Base-by-base conservation (phyloP, 306 rosid species). In the Dryas alaskensis region DNA sequence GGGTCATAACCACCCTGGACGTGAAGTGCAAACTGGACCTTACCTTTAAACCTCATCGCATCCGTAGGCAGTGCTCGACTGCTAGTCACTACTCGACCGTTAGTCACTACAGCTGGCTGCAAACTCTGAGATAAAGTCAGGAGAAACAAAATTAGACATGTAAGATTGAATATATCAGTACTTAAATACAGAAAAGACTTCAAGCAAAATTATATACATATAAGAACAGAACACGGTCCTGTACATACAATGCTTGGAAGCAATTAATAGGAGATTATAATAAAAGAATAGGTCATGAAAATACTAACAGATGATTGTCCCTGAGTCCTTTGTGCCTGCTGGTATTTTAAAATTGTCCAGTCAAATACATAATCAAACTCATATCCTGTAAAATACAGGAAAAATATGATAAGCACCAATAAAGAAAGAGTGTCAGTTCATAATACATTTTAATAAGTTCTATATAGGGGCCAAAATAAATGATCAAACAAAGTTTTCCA, bases 321-420 rank as follows among this genome's bases (percentile, higher is more conserved):
- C 25, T 59, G 76, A 47, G 5, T 37, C 67, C 76, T 72, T 48
- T 72, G 76, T 22, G 69, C 31, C 75, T 89, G 95, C 77, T 87
- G 91, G 60, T 84, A 74, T 81, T 89, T 91, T 69, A 87, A 81
- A 80, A 91, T 76, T 79, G 97, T 89, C 97, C 97, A 91, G 89
- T 91, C 97, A 70, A 76, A 91, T 72, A 87, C 78, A 74, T 69
- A 60, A 73, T 91, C 97, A 61, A 67, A 74, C 19, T 86, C 86
- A 73, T 76, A 89, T 80, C 92, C 97, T 91, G 95, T 67, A 42
- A 81, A 82, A 70, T 42, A 62, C 57, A 52, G 49, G 14, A 53
- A 57, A 7, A 7, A n/a, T 16, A 8, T 43, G 43, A 39, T 43
- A 19, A 55, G 42, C 65, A 70, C 64, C 75, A 70, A 39, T 3